phyloP scores from a whole-genome alignment of 2,329 filamentous ascomycete species.

The Emmonsiellopsis sp. region DNA sequence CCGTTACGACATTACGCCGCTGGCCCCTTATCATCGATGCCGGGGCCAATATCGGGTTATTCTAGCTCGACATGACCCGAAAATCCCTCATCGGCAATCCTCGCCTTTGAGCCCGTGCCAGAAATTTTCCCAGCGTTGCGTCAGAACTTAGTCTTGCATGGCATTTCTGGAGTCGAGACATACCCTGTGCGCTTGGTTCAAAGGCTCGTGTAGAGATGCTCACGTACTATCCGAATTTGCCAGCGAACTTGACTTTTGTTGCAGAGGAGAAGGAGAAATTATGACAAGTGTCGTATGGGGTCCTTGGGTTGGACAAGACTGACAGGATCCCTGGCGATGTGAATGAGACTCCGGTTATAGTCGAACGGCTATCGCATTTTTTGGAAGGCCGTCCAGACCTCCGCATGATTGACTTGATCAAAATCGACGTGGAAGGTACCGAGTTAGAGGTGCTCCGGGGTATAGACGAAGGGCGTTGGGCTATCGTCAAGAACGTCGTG shows the following conservation, averaged over 20 bases:
- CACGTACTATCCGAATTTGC: background rate
- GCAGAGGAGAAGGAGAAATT: background rate
- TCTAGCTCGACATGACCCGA: conserved; percentile 17
- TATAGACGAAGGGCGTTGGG: conserved; percentile 17
- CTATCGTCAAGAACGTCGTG: conserved; percentile 12
- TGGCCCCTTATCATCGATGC: conserved; percentile 11
- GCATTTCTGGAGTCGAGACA: background rate
- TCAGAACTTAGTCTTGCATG: conserved; percentile 15
- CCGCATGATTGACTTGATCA: conserved; percentile 17
- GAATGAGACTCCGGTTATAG: conserved; percentile 7
- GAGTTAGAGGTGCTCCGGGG: conserved; percentile 17
- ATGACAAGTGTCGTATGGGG: background rate
- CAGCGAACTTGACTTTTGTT: background rate
- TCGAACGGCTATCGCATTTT: conserved; percentile 16
- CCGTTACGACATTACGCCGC: background rate
- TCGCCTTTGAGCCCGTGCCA: conserved; percentile 20
- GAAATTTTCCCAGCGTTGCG: conserved; percentile 10
- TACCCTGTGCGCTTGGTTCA: background rate
- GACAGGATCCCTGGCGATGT: background rate
- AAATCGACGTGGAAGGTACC: conserved; percentile 20
- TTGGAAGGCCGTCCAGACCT: conserved; percentile 8
- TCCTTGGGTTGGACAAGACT: background rate
- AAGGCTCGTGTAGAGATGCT: background rate
- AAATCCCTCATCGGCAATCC: conserved; percentile 16
- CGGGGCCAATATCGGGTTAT: conserved; percentile 21